Base-by-base conservation (phyloP, 192 early-diverging fungal species). In the Umbelopsis sp. region DNA sequence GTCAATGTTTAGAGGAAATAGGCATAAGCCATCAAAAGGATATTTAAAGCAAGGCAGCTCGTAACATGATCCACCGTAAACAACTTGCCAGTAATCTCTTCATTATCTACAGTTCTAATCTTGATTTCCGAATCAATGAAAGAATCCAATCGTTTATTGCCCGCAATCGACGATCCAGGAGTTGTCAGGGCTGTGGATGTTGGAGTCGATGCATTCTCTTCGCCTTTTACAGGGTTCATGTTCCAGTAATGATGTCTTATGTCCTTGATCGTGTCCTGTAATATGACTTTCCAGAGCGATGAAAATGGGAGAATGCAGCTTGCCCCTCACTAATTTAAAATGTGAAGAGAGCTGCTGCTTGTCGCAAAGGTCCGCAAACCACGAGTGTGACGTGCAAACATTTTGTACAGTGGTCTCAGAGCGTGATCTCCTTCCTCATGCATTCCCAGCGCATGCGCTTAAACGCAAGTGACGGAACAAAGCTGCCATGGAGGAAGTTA, bases 401-500 rank as follows among this genome's bases (percentile, higher is more conserved):
- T 32, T 62, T 62, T 34, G 26, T 62, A 26, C 14, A 32, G 20
- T 1, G 6, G 14, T 29, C 31, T 20, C 29, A 34, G 56, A 32
- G 4, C 29, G 10, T 2, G 16, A 62, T 62, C 14, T 41, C 8
- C 38, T 41, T 41, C 38, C 38, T 12, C 47, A 49, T 49, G 16
- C 8, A 49, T 21, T 49, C 47, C 47, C 10, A 21, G 31, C 56
- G 56, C 56, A 62, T 62, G 56, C 56, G 31, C 14, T 26, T 34
- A 12, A 62, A 62, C 56, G 56, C 29, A 14, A 62, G 31, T 34
- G 56, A 62, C 26, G 56, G 26, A 26, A 72, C 66, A 50, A 73
- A 78, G 38, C 71, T 65, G 4, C 82, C 85, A 22, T 97, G 94
- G 95, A 81, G 88, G 36, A 95, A 92, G 79, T 71, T 95, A 1